A percentile compares a stretch with the other conserved stretches of the same genome.
Evolutionary conservation across 768 basidiomycete genomes (phyloP).

Genomic region (Kwoniella sp.): DNA sequence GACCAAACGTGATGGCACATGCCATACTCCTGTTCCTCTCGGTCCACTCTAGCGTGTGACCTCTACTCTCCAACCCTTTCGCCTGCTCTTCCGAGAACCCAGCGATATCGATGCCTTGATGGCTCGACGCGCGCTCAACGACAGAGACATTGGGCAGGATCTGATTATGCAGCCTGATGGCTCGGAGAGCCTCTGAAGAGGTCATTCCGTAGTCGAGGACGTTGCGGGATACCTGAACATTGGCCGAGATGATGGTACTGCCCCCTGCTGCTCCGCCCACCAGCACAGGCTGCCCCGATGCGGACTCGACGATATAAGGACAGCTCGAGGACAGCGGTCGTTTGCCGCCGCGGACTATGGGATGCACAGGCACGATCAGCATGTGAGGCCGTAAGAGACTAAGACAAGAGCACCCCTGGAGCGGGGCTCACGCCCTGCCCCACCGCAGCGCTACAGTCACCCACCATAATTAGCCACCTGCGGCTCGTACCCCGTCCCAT

Average conservation of each 20-base stretch:
- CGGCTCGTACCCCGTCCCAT: slow-evolving; percentile 37
- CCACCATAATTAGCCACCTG: slow-evolving; percentile 32
- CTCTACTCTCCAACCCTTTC: slow-evolving; percentile 20
- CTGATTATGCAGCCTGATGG: slow-evolving; percentile 39
- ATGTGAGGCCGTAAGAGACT: too few species aligned
- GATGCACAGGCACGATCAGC: not conserved
- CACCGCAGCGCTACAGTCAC: too few species aligned
- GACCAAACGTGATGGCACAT: slow-evolving; percentile 21
- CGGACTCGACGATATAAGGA: slow-evolving; percentile 39
- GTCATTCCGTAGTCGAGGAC: slow-evolving; percentile 34
- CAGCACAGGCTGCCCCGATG: slow-evolving; percentile 15
- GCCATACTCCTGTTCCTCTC: slow-evolving; percentile 25
- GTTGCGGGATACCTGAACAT: slow-evolving; percentile 37
- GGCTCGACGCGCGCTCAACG: slow-evolving; percentile 17
- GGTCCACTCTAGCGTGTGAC: slow-evolving; percentile 35
- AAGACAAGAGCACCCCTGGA: too few species aligned
- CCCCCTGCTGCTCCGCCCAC: slow-evolving; percentile 41
- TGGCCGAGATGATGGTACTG: slow-evolving; percentile 40
- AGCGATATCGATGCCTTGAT: slow-evolving; percentile 18
- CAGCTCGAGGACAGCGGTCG: slow-evolving; percentile 39
- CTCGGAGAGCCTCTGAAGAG: slow-evolving; percentile 28
- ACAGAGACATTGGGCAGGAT: slow-evolving; percentile 30
- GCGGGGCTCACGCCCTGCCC: too few species aligned
- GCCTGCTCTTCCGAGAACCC: slow-evolving; percentile 30
- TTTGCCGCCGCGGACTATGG: slow-evolving; percentile 28